phyloP scores from a whole-genome alignment of 257 asterid genomes.

The Nicotiana knightiana region DNA sequence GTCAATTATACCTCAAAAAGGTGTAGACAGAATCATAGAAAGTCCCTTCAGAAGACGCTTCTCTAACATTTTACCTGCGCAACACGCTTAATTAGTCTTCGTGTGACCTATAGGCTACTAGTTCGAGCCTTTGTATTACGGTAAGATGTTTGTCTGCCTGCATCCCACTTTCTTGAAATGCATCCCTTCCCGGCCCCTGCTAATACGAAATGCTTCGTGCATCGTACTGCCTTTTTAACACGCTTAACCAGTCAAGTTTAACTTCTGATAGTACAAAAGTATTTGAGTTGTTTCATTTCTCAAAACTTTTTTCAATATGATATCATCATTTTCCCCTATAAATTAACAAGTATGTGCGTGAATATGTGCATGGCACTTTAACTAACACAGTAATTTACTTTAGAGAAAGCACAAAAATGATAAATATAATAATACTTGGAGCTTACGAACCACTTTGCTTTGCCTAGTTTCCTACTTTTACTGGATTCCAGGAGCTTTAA shows the following conservation, averaged over 20 bases:
- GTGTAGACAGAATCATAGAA: no score
- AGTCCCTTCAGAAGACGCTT: no score
- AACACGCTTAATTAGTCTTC: no score
- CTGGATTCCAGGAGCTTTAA: conserved; percentile 34
- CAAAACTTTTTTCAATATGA: not conserved
- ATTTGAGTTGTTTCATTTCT: not conserved
- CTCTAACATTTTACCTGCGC: no score
- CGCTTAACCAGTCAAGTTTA: not conserved
- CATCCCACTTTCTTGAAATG: no score
- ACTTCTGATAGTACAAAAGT: no score
- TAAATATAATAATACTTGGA: conserved; percentile 11
- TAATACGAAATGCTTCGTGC: no score
- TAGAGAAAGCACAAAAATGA: not conserved
- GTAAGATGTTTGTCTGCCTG: no score
- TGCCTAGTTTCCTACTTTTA: conserved; percentile 21
- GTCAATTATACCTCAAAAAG: no score
- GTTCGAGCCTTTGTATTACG: no score
- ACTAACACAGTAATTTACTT: not conserved
- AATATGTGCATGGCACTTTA: not conserved
- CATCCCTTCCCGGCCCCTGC: no score
- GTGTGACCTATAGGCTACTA: no score
- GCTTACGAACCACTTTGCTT: conserved; percentile 21
- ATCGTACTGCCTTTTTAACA: not conserved
- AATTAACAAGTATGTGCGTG: not conserved
- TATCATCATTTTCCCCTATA: not conserved